These are phyloP conservation scores for Aspergillus carbonarius DNA, from an alignment of 2,329 filamentous ascomycete species.

Conservation along the genomic window DNA sequence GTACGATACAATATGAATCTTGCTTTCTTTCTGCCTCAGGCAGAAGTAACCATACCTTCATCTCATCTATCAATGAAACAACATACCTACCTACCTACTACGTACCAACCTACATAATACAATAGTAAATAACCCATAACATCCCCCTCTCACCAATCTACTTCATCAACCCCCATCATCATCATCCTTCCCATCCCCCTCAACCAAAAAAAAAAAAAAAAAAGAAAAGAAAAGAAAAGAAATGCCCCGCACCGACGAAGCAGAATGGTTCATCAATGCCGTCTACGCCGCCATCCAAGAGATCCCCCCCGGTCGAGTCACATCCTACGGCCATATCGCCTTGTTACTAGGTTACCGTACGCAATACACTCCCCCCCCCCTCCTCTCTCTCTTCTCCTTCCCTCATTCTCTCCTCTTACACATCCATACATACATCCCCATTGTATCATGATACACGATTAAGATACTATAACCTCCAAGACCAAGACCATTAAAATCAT, in stretches of 20 bases:
- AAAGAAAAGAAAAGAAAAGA: not conserved
- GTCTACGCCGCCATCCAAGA: conserved; percentile 85
- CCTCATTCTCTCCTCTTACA: not conserved
- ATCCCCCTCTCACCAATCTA: no score
- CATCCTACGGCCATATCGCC: conserved; percentile 77
- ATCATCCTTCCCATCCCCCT: no score
- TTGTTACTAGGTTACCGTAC: conserved; percentile 60
- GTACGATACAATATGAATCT: not conserved
- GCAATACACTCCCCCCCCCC: conserved; percentile 34
- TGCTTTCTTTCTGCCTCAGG: not conserved
- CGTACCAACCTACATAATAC: not conserved
- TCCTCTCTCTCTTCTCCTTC: conserved; percentile 66
- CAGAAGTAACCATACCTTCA: not conserved
- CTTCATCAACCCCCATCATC: no score
- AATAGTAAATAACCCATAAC: not conserved
- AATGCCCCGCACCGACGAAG: conserved; percentile 50
- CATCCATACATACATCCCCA: not conserved
- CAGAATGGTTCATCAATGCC: conserved; percentile 53
- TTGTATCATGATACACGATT: no score
- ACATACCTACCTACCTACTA: not conserved
- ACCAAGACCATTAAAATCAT: no score
- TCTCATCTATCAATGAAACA: not conserved
- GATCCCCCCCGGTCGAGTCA: conserved; percentile 79
- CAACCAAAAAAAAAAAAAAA: no score
- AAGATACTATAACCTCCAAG: no score